phyloP scores from a whole-genome alignment of 2,329 filamentous ascomycete species.

The Magnaporthiopsis incrustans region DNA sequence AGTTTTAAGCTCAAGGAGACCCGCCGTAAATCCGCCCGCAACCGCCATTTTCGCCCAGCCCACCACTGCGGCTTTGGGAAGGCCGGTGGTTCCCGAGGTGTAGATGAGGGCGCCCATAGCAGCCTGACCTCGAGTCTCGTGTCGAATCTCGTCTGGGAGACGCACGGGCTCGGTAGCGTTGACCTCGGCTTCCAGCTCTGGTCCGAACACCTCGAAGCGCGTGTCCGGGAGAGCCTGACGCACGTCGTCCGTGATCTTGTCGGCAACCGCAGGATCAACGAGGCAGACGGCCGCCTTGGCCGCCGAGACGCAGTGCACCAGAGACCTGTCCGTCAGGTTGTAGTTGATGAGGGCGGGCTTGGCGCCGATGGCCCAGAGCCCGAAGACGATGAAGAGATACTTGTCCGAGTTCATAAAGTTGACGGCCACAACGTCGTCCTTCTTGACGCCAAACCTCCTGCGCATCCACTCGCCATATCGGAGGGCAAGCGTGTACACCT shows the following conservation, averaged over 20 bases:
- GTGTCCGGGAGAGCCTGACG: conserved; percentile 40
- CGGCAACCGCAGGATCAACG: conserved; percentile 54
- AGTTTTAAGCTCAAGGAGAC: conserved; percentile 49
- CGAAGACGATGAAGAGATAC: conserved; percentile 68
- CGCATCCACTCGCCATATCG: conserved; percentile 72
- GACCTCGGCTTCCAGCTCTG: conserved; percentile 48
- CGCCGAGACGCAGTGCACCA: conserved; percentile 66
- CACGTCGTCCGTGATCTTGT: conserved; percentile 50
- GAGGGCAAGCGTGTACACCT: conserved; percentile 62
- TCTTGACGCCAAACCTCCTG: conserved; percentile 51
- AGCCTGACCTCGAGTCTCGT: conserved; percentile 40
- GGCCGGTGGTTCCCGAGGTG: conserved; percentile 76
- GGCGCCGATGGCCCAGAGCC: conserved; percentile 75
- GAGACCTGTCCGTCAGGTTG: conserved; percentile 62
- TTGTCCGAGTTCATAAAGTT: conserved; percentile 75
- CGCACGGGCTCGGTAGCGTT: conserved; percentile 42
- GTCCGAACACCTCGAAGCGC: conserved; percentile 53
- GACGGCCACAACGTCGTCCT: conserved; percentile 70
- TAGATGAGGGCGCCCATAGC: conserved; percentile 71
- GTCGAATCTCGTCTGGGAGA: conserved; percentile 48
- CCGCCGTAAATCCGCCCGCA: conserved; percentile 41
- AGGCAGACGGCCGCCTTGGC: conserved; percentile 61
- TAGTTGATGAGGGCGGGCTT: conserved; percentile 85
- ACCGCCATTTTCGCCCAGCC: conserved; percentile 57
- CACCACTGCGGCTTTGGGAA: conserved; percentile 73